Conservation (phyloP, 164 flowering plant genomes). For the Stephania cephalantha region DNA sequence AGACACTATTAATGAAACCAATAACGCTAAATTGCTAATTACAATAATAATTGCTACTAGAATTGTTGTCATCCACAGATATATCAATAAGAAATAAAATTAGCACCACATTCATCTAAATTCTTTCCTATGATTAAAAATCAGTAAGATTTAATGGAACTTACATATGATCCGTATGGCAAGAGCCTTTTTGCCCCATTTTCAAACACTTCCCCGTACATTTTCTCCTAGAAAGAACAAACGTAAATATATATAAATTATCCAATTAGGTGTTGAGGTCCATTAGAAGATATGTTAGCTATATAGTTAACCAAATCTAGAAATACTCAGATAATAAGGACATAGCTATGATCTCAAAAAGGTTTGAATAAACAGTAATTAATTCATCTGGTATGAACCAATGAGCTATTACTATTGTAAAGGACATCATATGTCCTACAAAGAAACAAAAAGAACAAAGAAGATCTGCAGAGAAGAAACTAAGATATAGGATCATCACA, state of each 20-base stretch:
- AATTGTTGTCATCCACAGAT: too few relatives aligned
- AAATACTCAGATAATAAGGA: conserved; percentile 1
- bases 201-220: conserved; percentile 86
- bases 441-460: background rate
- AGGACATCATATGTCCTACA: conserved; percentile 17
- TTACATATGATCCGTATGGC: conserved; percentile 96
- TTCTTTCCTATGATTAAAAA: background rate
- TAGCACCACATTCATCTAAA: background rate
- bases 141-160: conserved; percentile 17
- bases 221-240: background rate
- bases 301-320: background rate
- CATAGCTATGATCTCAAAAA: background rate
- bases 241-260: background rate
- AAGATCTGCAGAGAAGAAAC: background rate
- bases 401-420: conserved; percentile 14
- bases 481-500: background rate
- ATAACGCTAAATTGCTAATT: background rate
- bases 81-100: background rate
- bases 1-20: background rate
- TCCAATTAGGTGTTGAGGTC: background rate
- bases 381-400: conserved; percentile 21
- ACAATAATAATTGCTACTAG: too few relatives aligned
- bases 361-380: conserved; percentile 3
- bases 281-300: background rate
- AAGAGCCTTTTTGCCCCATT: conserved; percentile 71